phyloP scores from a whole-genome alignment of 176 grass and related monocot genomes.

The Aechmea fasciata region DNA sequence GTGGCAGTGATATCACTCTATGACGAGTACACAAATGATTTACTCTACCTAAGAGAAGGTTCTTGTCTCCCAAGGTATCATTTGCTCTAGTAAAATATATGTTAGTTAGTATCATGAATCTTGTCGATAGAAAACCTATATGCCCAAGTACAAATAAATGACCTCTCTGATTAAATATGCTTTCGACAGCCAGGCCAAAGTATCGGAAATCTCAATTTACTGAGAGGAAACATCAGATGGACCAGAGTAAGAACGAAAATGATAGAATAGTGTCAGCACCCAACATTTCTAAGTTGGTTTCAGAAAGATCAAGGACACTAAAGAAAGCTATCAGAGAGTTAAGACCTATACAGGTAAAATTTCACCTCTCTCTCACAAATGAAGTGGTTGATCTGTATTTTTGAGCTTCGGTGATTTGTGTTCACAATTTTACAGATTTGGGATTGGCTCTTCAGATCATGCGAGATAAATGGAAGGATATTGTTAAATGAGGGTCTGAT shows the following conservation, averaged over 20 bases:
- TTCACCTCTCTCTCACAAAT: background rate
- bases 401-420: background rate
- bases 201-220: constrained; percentile 47
- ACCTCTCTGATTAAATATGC: constrained; percentile 23
- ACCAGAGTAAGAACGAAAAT: constrained; percentile 24
- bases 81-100: constrained; percentile 3
- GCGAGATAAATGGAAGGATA: constrained; percentile 77
- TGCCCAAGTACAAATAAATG: constrained; percentile 2
- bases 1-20: constrained; percentile 54
- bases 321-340: constrained; percentile 50
- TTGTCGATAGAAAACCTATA: constrained; percentile 4
- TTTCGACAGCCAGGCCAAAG: constrained; percentile 58
- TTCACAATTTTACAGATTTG: constrained; percentile 43
- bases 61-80: constrained; percentile 76
- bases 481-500: constrained; percentile 64
- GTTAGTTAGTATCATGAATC: background rate
- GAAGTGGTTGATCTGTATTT: background rate
- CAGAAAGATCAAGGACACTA: constrained; percentile 42
- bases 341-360: constrained; percentile 65
- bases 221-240: constrained; percentile 19
- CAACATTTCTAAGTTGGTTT: constrained; percentile 23
- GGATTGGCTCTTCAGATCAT: constrained; percentile 96
- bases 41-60: constrained; percentile 92
- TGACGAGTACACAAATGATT: constrained; percentile 85
- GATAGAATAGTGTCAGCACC: background rate